A percentile compares a stretch with the other conserved stretches of the same genome.
Evolutionary conservation across 1,284 basidiomycete species (phyloP).

Genomic region (Fomes fomentarius): DNA sequence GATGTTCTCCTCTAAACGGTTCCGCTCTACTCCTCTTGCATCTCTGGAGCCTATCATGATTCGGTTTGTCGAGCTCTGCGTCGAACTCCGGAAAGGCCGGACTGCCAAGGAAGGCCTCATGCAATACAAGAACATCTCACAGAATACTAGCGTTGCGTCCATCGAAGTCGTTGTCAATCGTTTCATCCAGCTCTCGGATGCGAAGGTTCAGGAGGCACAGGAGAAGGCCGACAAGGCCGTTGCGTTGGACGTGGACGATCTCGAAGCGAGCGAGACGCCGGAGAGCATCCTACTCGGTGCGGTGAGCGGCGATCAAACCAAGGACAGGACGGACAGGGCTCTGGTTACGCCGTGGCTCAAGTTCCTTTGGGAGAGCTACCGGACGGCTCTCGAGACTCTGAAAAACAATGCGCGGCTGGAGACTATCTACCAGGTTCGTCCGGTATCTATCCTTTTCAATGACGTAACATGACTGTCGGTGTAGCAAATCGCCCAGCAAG

Average conservation of each 20-base stretch:
- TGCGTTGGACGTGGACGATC: slow-evolving; percentile 84
- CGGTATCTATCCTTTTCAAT: background rate
- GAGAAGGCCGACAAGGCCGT: slow-evolving; percentile 75
- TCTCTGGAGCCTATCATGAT: slow-evolving; percentile 96
- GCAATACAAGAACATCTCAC: slow-evolving; percentile 96
- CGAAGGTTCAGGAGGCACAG: slow-evolving; percentile 87
- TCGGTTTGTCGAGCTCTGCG: slow-evolving; percentile 94
- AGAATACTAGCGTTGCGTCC: slow-evolving; percentile 89
- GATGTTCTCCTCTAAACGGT: slow-evolving; percentile 93
- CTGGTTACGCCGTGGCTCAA: slow-evolving; percentile 98
- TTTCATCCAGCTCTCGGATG: slow-evolving; percentile 88
- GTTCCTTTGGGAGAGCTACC: slow-evolving; percentile 98
- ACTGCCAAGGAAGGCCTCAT: slow-evolving; percentile 95
- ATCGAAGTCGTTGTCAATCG: slow-evolving; percentile 93
- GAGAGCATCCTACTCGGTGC: slow-evolving; percentile 89
- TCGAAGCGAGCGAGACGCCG: slow-evolving; percentile 91
- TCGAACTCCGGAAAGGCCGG: slow-evolving; percentile 92
- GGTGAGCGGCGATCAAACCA: slow-evolving; percentile 90
- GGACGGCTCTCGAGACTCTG: slow-evolving; percentile 94
- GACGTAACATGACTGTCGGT: slow-evolving; percentile 12
- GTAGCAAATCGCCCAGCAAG: slow-evolving; percentile 95
- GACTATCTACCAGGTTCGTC: slow-evolving; percentile 87
- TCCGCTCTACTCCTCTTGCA: slow-evolving; percentile 88
- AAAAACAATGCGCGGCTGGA: slow-evolving; percentile 97
- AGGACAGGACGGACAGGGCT: slow-evolving; percentile 94